phyloP scores from a whole-genome alignment of 208 protist genomes.

The Trypanosoma theileri region DNA sequence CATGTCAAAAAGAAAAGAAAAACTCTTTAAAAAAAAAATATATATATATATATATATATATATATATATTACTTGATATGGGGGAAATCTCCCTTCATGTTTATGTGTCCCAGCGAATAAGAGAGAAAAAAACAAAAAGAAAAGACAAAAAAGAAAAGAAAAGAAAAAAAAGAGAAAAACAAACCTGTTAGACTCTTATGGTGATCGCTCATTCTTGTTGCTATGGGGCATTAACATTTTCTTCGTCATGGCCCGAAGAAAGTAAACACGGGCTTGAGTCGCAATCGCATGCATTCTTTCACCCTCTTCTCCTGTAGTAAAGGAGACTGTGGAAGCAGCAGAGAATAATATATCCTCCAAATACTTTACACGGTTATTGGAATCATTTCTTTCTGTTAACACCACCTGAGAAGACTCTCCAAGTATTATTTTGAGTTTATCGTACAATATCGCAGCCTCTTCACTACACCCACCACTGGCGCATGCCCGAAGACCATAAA shows the following conservation, averaged over 20 bases:
- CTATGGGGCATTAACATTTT: constrained; percentile 31
- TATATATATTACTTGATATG: too few species aligned
- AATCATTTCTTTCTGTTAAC: background rate
- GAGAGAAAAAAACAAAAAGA: too few species aligned
- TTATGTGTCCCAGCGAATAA: too few species aligned
- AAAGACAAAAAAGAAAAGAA: too few species aligned
- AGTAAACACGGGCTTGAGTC: constrained; percentile 50
- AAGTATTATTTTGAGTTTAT: constrained; percentile 43
- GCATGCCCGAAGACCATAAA: constrained; percentile 55
- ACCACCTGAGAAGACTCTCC: background rate
- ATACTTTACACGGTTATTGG: background rate
- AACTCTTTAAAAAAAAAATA: too few species aligned
- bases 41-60: too few species aligned
- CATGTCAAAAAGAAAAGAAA: too few species aligned
- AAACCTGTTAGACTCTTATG: too few species aligned
- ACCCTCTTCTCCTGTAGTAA: background rate
- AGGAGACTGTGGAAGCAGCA: too few species aligned
- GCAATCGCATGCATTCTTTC: constrained; percentile 32
- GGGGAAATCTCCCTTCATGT: too few species aligned
- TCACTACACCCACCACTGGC: constrained; percentile 64
- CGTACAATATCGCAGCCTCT: constrained; percentile 49
- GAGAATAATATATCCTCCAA: constrained; percentile 17
- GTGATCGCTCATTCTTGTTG: background rate
- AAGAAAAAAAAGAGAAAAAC: too few species aligned
- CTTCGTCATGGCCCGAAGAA: constrained; percentile 82